Evolutionary conservation across 2,329 filamentous ascomycete genomes (phyloP), one percentile per base, ranked within the genome.

Genomic region (Colletotrichum endophyticum): DNA sequence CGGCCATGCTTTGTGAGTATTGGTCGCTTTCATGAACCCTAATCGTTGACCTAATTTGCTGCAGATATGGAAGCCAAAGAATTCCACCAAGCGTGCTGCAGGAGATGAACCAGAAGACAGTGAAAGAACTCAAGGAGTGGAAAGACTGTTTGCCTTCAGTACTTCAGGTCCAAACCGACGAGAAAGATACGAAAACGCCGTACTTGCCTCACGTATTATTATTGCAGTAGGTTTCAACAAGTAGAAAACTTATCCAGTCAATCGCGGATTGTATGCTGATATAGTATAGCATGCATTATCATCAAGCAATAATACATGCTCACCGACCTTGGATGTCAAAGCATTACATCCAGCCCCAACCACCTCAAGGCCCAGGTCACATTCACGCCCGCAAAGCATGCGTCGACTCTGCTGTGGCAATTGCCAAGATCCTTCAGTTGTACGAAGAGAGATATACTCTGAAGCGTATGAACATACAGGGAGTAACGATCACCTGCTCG

Each of bases 341-440:
- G 5, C 28, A 56, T 39, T 68, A 68, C 30, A 30, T 68, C 3
- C 66, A 68, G n/a, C 66, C 66, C 22, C 44, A 68, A 32, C 79
- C 79, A 11, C 79, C 77, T 3, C 76, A 77, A 22, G 79, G 79
- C 5, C 78, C 79, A 7, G 79, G 79, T 2, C 69, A 78, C 6
- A 66, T 63, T 5, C 79, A 79, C 27, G 79, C 79, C 5, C 78
- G 66, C 3, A 68, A 32, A 30, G 44, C 44, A n/a, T 68, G 66
- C 49, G 56, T 68, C 13, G 44, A 56, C 19, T 56, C 66, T 8
- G 66, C 44, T 12, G 28, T 34, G 8, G 44, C 66, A 11, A 68
- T 57, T 12, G 66, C 66, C 27, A 30, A 56, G 22, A 39, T 56
- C n/a, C 66, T 56, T 12, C 44, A 53, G 13, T 15, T 68, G 5